Base-by-base conservation (phyloP, 164 flowering plant genomes). In the Amborella trichopoda region DNA sequence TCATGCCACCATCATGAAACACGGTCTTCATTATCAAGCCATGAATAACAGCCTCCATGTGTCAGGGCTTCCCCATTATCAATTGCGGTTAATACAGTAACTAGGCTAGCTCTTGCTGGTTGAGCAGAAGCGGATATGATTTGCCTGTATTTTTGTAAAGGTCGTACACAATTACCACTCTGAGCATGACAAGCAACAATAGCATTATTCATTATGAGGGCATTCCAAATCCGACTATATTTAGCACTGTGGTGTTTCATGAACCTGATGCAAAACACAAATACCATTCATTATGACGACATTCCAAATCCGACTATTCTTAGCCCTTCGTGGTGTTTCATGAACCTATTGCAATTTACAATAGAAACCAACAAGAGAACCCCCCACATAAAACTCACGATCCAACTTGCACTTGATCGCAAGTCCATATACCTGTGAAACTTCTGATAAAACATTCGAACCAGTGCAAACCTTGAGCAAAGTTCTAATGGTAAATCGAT, bases 281-380 rank as follows among this genome's bases (percentile, higher is more conserved):
- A n/a, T n/a, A n/a, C n/a, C n/a, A n/a, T n/a, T n/a, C n/a, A n/a
- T n/a, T n/a, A n/a, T n/a, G n/a, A n/a, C n/a, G n/a, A n/a, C n/a
- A n/a, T n/a, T n/a, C n/a, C n/a, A n/a, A n/a, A n/a, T n/a, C n/a
- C n/a, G n/a, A n/a, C n/a, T n/a, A n/a, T n/a, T n/a, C n/a, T n/a
- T n/a, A n/a, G n/a, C n/a, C n/a, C n/a, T n/a, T n/a, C n/a, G n/a
- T n/a, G n/a, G n/a, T n/a, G n/a, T n/a, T n/a, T n/a, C n/a, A n/a
- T n/a, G n/a, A n/a, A n/a, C n/a, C n/a, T n/a, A n/a, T n/a, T n/a
- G n/a, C 17, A 48, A 48, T 10, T 14, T 32, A 32, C 40, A 38
- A 56, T 56, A 56, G 9, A 56, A 41, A 6, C 49, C 53, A 41
- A 49, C 26, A 48, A 56, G 60, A 34, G 28, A 44, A 48, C 53